These are phyloP conservation scores for Juglanconis oblonga DNA, from an alignment of 2,329 filamentous ascomycete species.

Conservation along the genomic window DNA sequence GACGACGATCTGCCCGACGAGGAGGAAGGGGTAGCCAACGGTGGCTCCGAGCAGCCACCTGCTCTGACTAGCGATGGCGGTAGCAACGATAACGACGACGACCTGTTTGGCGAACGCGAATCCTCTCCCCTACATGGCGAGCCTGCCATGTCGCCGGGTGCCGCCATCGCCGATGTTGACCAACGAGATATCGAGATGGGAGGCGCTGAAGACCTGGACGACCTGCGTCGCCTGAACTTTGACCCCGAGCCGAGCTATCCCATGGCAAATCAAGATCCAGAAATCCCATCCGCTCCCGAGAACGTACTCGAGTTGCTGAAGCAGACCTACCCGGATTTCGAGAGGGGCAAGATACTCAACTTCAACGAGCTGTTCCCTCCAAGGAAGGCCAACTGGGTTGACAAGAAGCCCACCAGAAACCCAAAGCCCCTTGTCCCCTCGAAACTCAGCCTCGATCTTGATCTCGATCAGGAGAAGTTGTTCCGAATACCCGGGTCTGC, in stretches of 20 bases:
- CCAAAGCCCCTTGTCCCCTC: constrained; percentile 81
- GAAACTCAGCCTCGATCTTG: constrained; percentile 84
- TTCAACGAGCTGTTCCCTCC: constrained; percentile 83
- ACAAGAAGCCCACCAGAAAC: constrained; percentile 74
- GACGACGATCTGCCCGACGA: constrained; percentile 88
- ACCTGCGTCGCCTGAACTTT: constrained; percentile 40
- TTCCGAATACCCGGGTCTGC: constrained; percentile 73
- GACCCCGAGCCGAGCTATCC: constrained; percentile 39
- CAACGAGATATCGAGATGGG: constrained; percentile 28
- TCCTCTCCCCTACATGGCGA: constrained; percentile 46
- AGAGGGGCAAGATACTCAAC: constrained; percentile 68
- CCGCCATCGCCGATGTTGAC: constrained; percentile 33
- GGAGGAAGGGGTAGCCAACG: constrained; percentile 51
- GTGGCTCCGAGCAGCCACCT: constrained; percentile 45
- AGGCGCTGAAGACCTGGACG: constrained; percentile 34
- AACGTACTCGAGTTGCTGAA: constrained; percentile 73
- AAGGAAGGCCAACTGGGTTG: constrained; percentile 73
- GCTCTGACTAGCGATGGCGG: constrained; percentile 58
- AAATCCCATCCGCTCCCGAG: constrained; percentile 68
- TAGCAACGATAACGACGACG: constrained; percentile 54
- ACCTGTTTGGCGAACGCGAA: constrained; percentile 64
- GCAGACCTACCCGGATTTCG: constrained; percentile 78
- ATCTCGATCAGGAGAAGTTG: constrained; percentile 78
- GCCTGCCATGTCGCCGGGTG: constrained; percentile 42
- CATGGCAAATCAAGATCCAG: constrained; percentile 55